Evolutionary conservation across 176 grass and related monocot species (phyloP), one percentile per base, ranked within the genome.

Genomic region (Alopecurus myosuroides): DNA sequence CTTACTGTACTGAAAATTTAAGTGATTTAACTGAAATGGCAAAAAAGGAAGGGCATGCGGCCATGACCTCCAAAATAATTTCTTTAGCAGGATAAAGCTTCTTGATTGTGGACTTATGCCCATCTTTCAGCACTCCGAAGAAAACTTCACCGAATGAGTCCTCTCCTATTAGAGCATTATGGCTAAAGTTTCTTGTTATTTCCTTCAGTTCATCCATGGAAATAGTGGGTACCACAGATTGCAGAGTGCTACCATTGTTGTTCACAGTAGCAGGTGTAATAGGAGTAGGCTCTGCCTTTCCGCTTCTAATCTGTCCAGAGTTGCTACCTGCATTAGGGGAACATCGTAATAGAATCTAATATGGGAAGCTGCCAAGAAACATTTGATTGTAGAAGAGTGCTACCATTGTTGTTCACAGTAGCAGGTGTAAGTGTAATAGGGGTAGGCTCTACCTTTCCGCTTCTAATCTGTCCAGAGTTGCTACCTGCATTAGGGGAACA

Each of bases 141-240:
- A 83, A 97, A 48, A 97, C 89, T 75, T 79, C 62, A 4, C 86
- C 46, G 11, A 78, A 77, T 0, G 85, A 91, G 19, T 89, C 91
- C 74, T 89, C 74, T 22, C 94, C 94, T 12, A 91, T 85, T 9
- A 97, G 80, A 28, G n/a, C 28, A 22, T 85, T 61, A 28, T 60
- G 86, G 81, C 84, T 89, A 64, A 93, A 93, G 74, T 88, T 97
- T 17, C 34, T 63, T 3, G 94, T 93, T 28, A 93, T 89, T 44
- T 87, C 73, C 69, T 62, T 93, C 67, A 93, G 11, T 39, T 93
- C 88, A n/a, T 91, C 89, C 34, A 88, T 25, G 35, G 84, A 72
- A 76, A 97, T 88, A 10, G 84, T 39, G 3, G 94, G 83, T 35
- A 77, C 88, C 9, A 72, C 73, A 78, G 90, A 93, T 63, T 83